phyloP scores from a whole-genome alignment of 1,139 yeast genomes.

The Zygoascus sp. region DNA sequence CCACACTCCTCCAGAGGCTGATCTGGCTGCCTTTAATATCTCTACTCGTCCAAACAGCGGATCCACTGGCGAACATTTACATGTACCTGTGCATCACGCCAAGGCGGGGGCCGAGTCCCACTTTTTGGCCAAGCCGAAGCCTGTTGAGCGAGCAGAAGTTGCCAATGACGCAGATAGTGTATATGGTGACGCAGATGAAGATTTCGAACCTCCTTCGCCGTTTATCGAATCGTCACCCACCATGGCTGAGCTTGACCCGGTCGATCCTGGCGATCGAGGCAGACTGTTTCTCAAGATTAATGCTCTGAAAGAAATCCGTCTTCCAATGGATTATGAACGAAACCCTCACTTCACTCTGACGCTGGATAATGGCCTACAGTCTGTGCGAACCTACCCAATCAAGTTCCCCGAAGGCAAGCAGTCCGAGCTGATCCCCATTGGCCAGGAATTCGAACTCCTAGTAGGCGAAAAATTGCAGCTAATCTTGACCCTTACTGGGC shows the following conservation, averaged over 20 bases:
- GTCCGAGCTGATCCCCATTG: constrained; percentile 40
- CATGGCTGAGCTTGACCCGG: constrained; percentile 27
- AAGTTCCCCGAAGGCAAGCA: constrained; percentile 38
- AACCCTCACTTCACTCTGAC: constrained; percentile 56
- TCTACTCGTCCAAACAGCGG: neutral
- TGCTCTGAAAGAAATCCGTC: constrained; percentile 51
- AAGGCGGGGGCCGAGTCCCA: neutral
- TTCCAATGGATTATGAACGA: constrained; percentile 45
- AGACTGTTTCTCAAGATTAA: constrained; percentile 67
- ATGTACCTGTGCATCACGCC: neutral
- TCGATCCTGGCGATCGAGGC: constrained; percentile 55
- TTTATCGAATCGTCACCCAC: constrained; percentile 19
- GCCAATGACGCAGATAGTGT: constrained; percentile 2
- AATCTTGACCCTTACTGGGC: constrained; percentile 60
- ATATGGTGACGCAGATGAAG: constrained; percentile 5
- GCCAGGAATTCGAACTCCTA: constrained; percentile 79
- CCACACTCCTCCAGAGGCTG: constrained; percentile 3
- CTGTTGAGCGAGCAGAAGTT: neutral
- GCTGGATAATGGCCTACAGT: constrained; percentile 84
- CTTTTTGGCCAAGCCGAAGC: neutral
- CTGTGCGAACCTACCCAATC: constrained; percentile 68
- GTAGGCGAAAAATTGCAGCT: constrained; percentile 61
- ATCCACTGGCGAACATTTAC: neutral
- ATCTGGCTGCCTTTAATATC: neutral
- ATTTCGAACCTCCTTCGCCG: constrained; percentile 19